phyloP scores from a whole-genome alignment of 1,284 basidiomycete species.

The Exobasidium cylindrosporum region DNA sequence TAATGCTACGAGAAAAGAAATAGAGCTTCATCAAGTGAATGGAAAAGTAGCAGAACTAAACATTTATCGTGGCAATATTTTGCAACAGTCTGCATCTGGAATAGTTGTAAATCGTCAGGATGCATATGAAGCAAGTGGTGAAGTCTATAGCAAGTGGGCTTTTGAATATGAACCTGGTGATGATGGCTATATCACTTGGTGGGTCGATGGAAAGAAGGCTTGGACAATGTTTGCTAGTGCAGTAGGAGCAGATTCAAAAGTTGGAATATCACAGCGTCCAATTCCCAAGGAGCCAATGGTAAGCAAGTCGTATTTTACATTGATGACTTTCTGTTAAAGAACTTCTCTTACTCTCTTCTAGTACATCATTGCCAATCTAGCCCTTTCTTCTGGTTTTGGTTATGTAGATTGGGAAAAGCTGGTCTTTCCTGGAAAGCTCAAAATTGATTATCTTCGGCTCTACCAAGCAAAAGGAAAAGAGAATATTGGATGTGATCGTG shows the following conservation, averaged over 20 bases:
- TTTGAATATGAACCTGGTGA: conserved; percentile 61
- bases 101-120: conserved; percentile 37
- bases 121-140: conserved; percentile 36
- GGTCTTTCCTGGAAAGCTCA: conserved; percentile 30
- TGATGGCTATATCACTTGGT: conserved; percentile 66
- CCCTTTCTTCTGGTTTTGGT: conserved; percentile 38
- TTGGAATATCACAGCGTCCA: conserved; percentile 69
- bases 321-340: conserved; percentile 6
- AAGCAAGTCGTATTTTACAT: too few relatives aligned
- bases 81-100: conserved; percentile 51
- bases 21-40: not conserved
- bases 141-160: conserved; percentile 37
- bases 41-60: conserved; percentile 24
- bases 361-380: conserved; percentile 50
- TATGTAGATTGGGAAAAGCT: conserved; percentile 27
- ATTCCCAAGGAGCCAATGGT: conserved; percentile 64
- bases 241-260: conserved; percentile 66
- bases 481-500: conserved; percentile 57
- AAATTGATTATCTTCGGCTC: conserved; percentile 31
- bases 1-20: conserved; percentile 39
- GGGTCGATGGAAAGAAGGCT: conserved; percentile 26
- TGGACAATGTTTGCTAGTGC: conserved; percentile 66
- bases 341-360: too few relatives aligned
- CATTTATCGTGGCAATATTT: conserved; percentile 41
- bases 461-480: conserved; percentile 44